A percentile compares a stretch with the other conserved stretches of the same genome.
Evolutionary conservation across 1,284 basidiomycete species (phyloP).

Genomic region (Sporisorium scitamineum): DNA sequence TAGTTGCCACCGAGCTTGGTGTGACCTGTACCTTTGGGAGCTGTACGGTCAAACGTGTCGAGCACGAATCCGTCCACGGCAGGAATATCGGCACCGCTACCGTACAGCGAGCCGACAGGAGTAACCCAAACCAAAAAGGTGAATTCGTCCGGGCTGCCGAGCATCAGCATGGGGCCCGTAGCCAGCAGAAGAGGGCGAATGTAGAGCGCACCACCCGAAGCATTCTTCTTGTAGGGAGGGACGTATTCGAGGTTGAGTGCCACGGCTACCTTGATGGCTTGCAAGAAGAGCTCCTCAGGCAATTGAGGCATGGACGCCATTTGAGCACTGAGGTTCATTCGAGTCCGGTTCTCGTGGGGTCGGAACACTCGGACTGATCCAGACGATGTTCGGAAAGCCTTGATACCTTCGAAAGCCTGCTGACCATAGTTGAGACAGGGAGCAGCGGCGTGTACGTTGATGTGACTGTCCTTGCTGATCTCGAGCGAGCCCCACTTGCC

Average conservation of each 20-base stretch:
- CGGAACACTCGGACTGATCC: constrained; percentile 67
- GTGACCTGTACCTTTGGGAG: constrained; percentile 65
- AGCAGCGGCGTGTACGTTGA: constrained; percentile 66
- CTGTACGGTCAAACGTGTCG: constrained; percentile 69
- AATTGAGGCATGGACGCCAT: constrained; percentile 66
- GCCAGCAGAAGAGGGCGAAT: constrained; percentile 65
- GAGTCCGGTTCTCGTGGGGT: constrained; percentile 67
- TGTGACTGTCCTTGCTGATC: constrained; percentile 60
- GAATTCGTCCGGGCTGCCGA: constrained; percentile 66
- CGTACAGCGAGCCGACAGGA: constrained; percentile 69
- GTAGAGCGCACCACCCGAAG: constrained; percentile 62
- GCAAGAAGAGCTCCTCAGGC: constrained; percentile 59
- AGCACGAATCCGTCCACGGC: constrained; percentile 69
- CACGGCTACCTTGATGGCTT: constrained; percentile 63
- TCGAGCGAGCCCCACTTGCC: constrained; percentile 62
- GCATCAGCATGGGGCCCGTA: constrained; percentile 63
- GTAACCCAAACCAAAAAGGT: constrained; percentile 69
- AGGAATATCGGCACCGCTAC: constrained; percentile 62
- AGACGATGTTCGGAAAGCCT: constrained; percentile 62
- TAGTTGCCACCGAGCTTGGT: constrained; percentile 70
- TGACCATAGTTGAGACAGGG: constrained; percentile 69
- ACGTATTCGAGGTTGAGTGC: constrained; percentile 69
- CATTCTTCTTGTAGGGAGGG: constrained; percentile 64
- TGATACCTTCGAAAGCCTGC: constrained; percentile 68
- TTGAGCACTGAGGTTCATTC: constrained; percentile 65